Conservation (phyloP, 148 eudicot genomes). For the Heliamphora exappendiculata region DNA sequence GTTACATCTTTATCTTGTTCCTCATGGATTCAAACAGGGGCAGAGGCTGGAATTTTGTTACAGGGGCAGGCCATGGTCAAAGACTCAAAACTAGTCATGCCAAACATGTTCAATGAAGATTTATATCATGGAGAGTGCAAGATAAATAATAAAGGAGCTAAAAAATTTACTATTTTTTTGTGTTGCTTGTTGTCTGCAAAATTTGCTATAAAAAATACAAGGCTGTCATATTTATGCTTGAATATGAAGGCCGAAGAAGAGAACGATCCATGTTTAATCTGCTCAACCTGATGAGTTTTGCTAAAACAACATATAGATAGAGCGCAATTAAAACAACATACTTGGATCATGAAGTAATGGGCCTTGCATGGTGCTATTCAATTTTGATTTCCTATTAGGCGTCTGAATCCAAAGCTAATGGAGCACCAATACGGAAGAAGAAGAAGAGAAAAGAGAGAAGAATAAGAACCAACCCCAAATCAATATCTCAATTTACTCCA, state of each 20-base stretch:
- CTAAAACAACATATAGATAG: not conserved
- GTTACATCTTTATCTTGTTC: not conserved
- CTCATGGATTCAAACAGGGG: not conserved
- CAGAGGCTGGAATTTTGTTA: too few relatives aligned
- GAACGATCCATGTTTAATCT: not conserved
- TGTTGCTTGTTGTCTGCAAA: not conserved
- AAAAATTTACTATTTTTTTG: not conserved
- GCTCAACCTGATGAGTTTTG: not conserved
- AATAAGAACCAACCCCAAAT: too few relatives aligned
- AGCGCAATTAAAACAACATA: not conserved
- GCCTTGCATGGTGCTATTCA: not conserved
- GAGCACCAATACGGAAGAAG: too few relatives aligned
- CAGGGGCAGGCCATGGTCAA: not conserved
- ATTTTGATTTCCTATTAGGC: not conserved
- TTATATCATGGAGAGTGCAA: not conserved
- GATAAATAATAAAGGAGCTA: not conserved
- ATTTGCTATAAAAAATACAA: not conserved
- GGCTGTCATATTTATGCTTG: not conserved
- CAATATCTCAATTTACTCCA: too few relatives aligned
- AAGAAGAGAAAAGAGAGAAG: too few relatives aligned
- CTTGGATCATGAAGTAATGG: not conserved
- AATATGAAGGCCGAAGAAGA: not conserved
- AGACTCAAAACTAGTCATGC: not conserved
- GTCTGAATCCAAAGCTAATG: slow-evolving; percentile 2
- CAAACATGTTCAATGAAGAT: not conserved